Conservation (phyloP, 495 filamentous ascomycete genomes). For the Jackrogersella multiformis region DNA sequence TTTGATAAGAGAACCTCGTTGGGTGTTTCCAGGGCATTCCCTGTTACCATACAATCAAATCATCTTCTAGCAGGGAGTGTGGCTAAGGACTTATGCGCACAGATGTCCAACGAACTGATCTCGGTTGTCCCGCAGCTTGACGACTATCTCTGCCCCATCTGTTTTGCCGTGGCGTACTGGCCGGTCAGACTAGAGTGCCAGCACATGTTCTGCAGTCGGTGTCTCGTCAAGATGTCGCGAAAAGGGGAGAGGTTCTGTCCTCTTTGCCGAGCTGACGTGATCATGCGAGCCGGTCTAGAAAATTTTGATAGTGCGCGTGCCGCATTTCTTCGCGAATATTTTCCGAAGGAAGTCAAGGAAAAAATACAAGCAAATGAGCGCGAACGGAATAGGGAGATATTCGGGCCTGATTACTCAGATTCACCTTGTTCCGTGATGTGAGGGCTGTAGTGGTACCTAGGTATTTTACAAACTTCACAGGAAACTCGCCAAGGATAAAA, state of each 20-base stretch:
- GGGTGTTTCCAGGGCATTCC: slow-evolving; percentile 63
- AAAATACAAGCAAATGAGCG: slow-evolving; percentile 68
- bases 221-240: slow-evolving; percentile 74
- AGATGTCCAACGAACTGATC: slow-evolving; percentile 70
- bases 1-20: slow-evolving; percentile 82
- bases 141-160: slow-evolving; percentile 80
- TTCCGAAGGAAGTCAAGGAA: slow-evolving; percentile 73
- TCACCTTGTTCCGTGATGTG: slow-evolving; percentile 56
- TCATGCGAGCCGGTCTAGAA: slow-evolving; percentile 66
- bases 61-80: slow-evolving; percentile 64
- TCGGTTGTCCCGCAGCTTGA: slow-evolving; percentile 73
- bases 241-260: slow-evolving; percentile 68
- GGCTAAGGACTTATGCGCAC: slow-evolving; percentile 71
- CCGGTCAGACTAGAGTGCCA: slow-evolving; percentile 71
- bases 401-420: slow-evolving; percentile 56
- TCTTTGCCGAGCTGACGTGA: slow-evolving; percentile 68
- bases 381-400: slow-evolving; percentile 62
- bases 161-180: slow-evolving; percentile 70
- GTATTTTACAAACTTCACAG: background rate
- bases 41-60: slow-evolving; percentile 58
- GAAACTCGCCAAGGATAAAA: background rate
- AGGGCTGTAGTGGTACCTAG: slow-evolving; percentile 32
- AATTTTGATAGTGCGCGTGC: slow-evolving; percentile 70
- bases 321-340: slow-evolving; percentile 71
- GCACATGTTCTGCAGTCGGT: slow-evolving; percentile 77